These are phyloP conservation scores for Fusarium sp. DNA, from an alignment of 2,329 filamentous ascomycete species.

Conservation along the genomic window DNA sequence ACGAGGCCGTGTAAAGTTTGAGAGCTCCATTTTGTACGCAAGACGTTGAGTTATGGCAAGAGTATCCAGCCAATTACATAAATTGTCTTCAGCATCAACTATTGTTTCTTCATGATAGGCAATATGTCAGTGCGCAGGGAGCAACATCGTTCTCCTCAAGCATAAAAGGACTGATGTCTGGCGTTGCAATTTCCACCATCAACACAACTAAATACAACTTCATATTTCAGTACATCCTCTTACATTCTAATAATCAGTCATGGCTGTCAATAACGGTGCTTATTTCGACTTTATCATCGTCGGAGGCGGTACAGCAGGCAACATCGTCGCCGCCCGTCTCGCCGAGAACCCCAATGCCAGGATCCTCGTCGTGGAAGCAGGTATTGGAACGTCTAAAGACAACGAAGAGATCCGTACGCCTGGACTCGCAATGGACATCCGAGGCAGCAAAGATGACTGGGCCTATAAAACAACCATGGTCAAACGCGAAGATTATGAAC, in stretches of 20 bases:
- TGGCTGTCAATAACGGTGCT: not conserved
- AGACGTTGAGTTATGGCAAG: not conserved
- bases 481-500: slow-evolving; percentile 65
- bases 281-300: not conserved
- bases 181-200: not conserved
- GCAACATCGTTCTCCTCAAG: rapidly evolving
- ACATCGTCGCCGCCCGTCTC: slow-evolving; percentile 49
- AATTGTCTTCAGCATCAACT: no score
- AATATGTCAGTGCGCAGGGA: not conserved
- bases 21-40: no score
- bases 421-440: slow-evolving; percentile 58
- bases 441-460: slow-evolving; percentile 67
- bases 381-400: slow-evolving; percentile 36
- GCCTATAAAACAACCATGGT: slow-evolving; percentile 69
- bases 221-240: not conserved
- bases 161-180: not conserved
- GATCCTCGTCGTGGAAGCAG: slow-evolving; percentile 59
- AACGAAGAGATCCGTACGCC: not conserved
- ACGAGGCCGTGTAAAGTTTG: not conserved
- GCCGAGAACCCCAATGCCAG: slow-evolving; percentile 51
- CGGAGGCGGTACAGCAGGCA: slow-evolving; percentile 47
- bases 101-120: rapidly evolving
- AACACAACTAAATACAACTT: not conserved
- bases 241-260: not conserved
- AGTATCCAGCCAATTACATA: not conserved